These are phyloP conservation scores for Fusarium concolor DNA, from an alignment of 2,329 filamentous ascomycete genomes.

Conservation along the genomic window DNA sequence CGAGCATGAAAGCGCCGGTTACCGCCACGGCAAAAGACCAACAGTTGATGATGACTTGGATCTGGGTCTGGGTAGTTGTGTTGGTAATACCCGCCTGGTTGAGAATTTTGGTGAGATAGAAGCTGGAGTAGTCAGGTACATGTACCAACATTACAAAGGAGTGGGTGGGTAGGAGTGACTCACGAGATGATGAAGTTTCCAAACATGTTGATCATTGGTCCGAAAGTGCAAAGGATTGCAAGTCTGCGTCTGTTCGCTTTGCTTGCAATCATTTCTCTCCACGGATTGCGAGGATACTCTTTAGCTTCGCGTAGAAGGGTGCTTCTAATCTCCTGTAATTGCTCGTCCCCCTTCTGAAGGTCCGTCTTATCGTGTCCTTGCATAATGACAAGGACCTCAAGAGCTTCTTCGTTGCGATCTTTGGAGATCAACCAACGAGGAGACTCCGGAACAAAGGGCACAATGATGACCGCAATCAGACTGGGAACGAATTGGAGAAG, in stretches of 20 bases:
- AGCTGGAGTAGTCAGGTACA: not conserved
- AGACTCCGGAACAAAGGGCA: too few relatives aligned
- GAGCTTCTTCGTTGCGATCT: too few relatives aligned
- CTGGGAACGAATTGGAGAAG: too few relatives aligned
- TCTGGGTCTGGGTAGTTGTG: not conserved
- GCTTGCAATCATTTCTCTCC: not conserved
- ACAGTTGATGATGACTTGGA: conserved; percentile 1
- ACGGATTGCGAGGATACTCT: too few relatives aligned
- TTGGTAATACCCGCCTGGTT: not conserved
- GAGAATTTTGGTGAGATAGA: not conserved
- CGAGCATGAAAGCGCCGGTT: not conserved
- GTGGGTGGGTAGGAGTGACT: fast-evolving
- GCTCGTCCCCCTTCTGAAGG: too few relatives aligned
- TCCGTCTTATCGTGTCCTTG: too few relatives aligned
- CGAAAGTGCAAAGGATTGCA: not conserved
- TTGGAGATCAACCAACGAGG: too few relatives aligned
- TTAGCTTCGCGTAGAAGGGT: too few relatives aligned
- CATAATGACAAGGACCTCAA: too few relatives aligned
- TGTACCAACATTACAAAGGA: fast-evolving
- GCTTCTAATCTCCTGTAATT: too few relatives aligned
- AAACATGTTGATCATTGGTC: conserved; percentile 5
- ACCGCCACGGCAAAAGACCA: conserved; percentile 1
- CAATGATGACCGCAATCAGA: too few relatives aligned
- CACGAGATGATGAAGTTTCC: conserved; percentile 4
- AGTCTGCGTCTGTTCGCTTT: not conserved